phyloP scores from a whole-genome alignment of 129 eudicot genomes.

The Artemisia argyi region DNA sequence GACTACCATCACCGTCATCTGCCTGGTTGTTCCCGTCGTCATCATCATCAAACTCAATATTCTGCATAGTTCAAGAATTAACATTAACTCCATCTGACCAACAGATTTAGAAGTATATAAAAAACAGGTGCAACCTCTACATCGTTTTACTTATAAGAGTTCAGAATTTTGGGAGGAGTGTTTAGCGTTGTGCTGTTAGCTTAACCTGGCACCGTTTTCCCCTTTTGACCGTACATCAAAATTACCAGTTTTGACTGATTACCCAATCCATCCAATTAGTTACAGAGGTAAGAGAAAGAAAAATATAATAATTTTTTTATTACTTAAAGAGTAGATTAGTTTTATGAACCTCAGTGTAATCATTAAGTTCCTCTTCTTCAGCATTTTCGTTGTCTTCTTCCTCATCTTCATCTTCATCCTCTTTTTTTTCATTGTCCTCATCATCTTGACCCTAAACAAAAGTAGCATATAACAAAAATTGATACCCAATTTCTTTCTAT shows the following conservation, averaged over 20 bases:
- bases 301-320: neutral
- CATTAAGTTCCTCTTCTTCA: conserved; percentile 65
- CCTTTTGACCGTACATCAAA: neutral
- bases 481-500: too few species aligned
- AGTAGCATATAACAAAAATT: neutral
- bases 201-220: too few species aligned
- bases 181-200: too few species aligned
- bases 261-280: neutral
- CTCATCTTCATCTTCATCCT: conserved; percentile 68
- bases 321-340: neutral
- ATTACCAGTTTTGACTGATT: neutral
- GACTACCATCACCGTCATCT: conserved; percentile 64
- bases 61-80: conserved; percentile 35
- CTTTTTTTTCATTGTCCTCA: conserved; percentile 53
- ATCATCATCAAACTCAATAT: conserved; percentile 62
- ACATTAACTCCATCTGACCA: neutral
- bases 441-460: conserved; percentile 44
- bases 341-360: conserved; percentile 52
- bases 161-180: too few species aligned
- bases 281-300: neutral
- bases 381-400: conserved; percentile 34
- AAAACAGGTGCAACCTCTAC: neutral
- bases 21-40: conserved; percentile 74
- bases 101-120: neutral
- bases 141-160: too few species aligned